These are phyloP conservation scores for Cladophialophora psammophila DNA, from an alignment of 2,329 filamentous ascomycete genomes.

Conservation along the genomic window DNA sequence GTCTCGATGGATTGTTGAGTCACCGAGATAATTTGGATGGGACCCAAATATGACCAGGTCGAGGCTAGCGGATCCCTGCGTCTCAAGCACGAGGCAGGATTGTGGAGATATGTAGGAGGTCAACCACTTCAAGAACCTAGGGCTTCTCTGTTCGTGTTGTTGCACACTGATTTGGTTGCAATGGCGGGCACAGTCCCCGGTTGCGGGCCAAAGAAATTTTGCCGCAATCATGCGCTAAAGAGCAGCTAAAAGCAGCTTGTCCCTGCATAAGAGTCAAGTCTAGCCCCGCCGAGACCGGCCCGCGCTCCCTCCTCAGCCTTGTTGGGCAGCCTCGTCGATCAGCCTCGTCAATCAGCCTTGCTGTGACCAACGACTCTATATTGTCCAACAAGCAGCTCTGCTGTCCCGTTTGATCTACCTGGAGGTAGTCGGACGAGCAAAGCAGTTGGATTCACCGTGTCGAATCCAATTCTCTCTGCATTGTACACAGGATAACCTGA, in stretches of 20 bases:
- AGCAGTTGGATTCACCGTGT: background rate
- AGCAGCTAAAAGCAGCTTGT: constrained; percentile 10
- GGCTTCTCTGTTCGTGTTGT: background rate
- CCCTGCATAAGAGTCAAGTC: constrained; percentile 21
- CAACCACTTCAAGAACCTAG: background rate
- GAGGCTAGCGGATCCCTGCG: background rate
- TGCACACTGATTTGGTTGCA: background rate
- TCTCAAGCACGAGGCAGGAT: background rate
- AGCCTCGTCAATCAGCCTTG: background rate
- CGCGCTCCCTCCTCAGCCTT: constrained; percentile 15
- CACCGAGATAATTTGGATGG: background rate
- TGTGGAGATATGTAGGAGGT: background rate
- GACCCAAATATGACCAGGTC: background rate
- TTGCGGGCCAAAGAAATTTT: constrained; percentile 19
- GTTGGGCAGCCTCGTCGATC: background rate
- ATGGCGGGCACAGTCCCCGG: background rate
- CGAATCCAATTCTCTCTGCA: background rate
- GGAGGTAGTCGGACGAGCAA: background rate
- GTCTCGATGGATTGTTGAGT: background rate
- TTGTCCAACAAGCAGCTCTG: background rate
- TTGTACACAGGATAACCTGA: background rate
- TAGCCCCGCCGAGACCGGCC: constrained; percentile 19
- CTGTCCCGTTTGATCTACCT: background rate
- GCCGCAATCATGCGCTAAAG: constrained; percentile 11
- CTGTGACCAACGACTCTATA: background rate